Base-by-base conservation (phyloP, 768 basidiomycete species). In the Leccinum sublutescens region DNA sequence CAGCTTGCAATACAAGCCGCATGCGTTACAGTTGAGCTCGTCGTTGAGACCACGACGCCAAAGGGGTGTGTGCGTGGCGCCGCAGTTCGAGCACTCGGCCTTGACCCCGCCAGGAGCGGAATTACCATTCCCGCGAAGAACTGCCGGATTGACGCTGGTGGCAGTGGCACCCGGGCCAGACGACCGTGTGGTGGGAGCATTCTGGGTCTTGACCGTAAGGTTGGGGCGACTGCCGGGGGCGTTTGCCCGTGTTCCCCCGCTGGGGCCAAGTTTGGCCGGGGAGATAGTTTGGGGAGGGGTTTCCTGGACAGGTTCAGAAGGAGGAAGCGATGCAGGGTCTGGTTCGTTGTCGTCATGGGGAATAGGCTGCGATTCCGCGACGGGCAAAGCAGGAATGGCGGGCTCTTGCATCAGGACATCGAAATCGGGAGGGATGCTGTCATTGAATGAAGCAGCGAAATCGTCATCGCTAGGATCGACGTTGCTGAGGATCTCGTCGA, bases 1-100 rank as follows among this genome's bases (percentile, higher is more conserved):
- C 74, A 91, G 70, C 69, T 93, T 93, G 72, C 90, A 94, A 69
- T 94, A 94, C 45, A 93, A 75, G 4, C 91, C 92, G 62, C 91
- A 93, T 0, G 91, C 91, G 65, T 94, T 93, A 69, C 92, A 93
- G 65, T 94, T 94, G 58, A 94, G 72, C 75, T 94, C 91, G 63
- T 94, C 92, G 62, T 93, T 93, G 64, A 94, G 73, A 0, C 91
- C 92, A 2, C 91, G 81, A 17, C 92, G 79, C 91, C 92, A 94
- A 27, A 94, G 81, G 7, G 92, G 91, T 0, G 92, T 93, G 62
- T 92, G 91, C 0, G 91, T 93, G 4, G 91, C 91, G 21, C 91
- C 92, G 66, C 91, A 93, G 72, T 29, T 9, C 29, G 29, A 29
- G 0, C 29, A 29, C 29, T 29, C 29, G 29, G 29, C 29, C 29